Evolutionary conservation across 345 rosid species (phyloP).

Genomic region (Rubroshorea leprosula): DNA sequence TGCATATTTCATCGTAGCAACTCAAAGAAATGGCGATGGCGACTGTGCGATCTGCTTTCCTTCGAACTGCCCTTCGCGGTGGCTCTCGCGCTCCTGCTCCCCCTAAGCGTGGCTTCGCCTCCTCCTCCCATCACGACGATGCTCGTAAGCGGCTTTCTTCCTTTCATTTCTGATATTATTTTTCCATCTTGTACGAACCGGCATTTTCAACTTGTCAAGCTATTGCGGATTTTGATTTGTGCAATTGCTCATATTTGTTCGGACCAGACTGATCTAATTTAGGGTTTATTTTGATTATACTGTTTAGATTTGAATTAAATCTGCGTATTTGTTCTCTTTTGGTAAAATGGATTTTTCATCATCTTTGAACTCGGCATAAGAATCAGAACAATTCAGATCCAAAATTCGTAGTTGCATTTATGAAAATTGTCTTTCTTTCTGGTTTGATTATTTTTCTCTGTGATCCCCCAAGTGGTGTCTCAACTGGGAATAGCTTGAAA

Average conservation of each 20-base stretch:
- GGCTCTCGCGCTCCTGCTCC: slow-evolving; percentile 47
- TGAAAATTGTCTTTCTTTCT: background rate
- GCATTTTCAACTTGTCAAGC: slow-evolving; percentile 1
- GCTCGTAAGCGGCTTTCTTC: slow-evolving; percentile 38
- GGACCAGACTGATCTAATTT: background rate
- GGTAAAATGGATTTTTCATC: background rate
- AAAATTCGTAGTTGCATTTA: background rate
- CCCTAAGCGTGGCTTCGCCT: slow-evolving; percentile 59
- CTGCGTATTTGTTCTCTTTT: background rate
- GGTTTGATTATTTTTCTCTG: no score
- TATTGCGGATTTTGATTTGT: background rate
- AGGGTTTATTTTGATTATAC: background rate
- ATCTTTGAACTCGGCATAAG: background rate
- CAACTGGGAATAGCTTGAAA: no score
- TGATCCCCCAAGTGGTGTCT: no score
- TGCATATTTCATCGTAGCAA: no score
- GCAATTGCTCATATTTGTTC: background rate
- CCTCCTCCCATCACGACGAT: slow-evolving; percentile 70
- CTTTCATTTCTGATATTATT: slow-evolving; percentile 7
- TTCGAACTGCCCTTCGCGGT: slow-evolving; percentile 51
- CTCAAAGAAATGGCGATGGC: slow-evolving; percentile 60
- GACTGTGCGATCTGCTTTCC: slow-evolving; percentile 61
- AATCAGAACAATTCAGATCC: background rate
- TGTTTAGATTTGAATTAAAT: slow-evolving; percentile 1
- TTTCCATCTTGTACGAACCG: slow-evolving; percentile 8